phyloP scores from a whole-genome alignment of 495 filamentous ascomycete species.

The Trichoderma reesei region DNA sequence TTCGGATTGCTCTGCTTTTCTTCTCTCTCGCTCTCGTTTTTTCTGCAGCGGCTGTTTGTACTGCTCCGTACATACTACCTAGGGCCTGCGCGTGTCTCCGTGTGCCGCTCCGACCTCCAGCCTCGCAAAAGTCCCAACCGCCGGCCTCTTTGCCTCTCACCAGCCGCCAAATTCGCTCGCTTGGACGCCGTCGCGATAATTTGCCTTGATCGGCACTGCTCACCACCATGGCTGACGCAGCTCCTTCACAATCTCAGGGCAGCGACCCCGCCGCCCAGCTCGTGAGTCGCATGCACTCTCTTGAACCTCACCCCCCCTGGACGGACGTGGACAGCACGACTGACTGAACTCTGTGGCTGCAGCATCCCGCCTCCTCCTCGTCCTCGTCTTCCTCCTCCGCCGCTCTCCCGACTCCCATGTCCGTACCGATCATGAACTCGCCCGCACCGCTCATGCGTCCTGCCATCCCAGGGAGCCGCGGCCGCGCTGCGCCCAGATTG shows the following conservation, averaged over 20 bases:
- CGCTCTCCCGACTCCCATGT: slow-evolving; percentile 14
- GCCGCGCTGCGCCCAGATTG: slow-evolving; percentile 61
- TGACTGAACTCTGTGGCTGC: background rate
- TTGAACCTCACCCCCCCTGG: background rate
- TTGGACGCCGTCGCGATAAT: background rate
- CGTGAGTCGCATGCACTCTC: background rate
- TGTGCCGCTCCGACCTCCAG: background rate
- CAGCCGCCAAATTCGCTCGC: background rate
- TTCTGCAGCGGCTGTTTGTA: background rate
- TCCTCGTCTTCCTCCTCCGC: slow-evolving; percentile 11
- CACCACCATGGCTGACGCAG: slow-evolving; percentile 1
- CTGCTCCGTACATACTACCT: background rate
- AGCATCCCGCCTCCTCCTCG: slow-evolving; percentile 1
- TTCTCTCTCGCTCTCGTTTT: background rate
- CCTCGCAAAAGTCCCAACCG: background rate
- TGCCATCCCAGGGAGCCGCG: slow-evolving; percentile 66
- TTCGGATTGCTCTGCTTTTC: background rate
- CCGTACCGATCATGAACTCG: slow-evolving; percentile 60
- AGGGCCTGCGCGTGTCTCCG: background rate
- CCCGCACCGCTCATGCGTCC: slow-evolving; percentile 74
- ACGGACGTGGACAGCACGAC: background rate
- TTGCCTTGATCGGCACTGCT: slow-evolving; percentile 1
- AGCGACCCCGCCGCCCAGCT: background rate
- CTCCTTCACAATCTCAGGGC: slow-evolving; percentile 3
- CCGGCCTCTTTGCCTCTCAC: background rate